Evolutionary conservation across 2,329 filamentous ascomycete species (phyloP).

Genomic region (Graphilbum ipis-grandicollis): DNA sequence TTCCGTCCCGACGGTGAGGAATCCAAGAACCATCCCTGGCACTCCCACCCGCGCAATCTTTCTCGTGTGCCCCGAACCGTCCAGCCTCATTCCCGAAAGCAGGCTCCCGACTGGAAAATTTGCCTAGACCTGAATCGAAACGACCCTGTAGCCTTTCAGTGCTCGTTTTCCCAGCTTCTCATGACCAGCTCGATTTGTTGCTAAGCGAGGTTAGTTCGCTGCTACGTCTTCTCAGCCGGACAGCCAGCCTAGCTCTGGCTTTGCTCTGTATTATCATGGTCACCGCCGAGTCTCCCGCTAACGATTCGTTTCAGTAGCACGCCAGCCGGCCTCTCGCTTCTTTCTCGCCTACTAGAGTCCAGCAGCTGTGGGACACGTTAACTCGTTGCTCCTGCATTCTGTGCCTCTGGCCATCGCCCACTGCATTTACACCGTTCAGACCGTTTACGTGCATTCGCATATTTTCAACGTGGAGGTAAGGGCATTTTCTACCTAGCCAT

Average conservation of each 20-base stretch:
- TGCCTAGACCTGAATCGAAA: too few species aligned
- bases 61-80: not conserved
- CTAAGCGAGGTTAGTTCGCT: not conserved
- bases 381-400: constrained; percentile 39
- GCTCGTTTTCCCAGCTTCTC: not conserved
- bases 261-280: too few species aligned
- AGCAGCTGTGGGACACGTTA: constrained; percentile 44
- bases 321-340: constrained; percentile 20
- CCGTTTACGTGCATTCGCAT: constrained; percentile 1
- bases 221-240: too few species aligned
- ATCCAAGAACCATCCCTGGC: constrained; percentile 1
- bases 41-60: not conserved
- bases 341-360: constrained; percentile 16
- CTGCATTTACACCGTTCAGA: constrained; percentile 15
- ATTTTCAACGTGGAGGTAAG: constrained; percentile 33
- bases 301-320: constrained; percentile 20
- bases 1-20: constrained; percentile 6
- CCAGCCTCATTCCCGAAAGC: not conserved
- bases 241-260: too few species aligned
- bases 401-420: constrained; percentile 27
- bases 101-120: too few species aligned
- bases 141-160: not conserved
- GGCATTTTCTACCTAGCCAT: too few species aligned
- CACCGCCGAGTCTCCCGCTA: too few species aligned
- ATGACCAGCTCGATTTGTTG: not conserved